Conservation (phyloP, 805 yeast species). For the Monosporozyma solicola region DNA sequence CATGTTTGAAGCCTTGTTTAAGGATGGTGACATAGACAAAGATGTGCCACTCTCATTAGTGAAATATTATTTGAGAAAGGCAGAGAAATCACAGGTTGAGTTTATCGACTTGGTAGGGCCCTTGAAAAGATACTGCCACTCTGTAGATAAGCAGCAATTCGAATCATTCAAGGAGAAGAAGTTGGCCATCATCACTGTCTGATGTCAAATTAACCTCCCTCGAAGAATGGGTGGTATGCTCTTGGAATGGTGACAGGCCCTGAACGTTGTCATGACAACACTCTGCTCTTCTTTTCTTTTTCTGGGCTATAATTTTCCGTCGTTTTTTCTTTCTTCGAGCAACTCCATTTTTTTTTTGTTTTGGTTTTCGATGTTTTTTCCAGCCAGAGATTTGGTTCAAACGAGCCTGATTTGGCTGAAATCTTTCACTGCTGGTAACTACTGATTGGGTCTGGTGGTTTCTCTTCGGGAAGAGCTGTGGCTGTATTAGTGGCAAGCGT, state of each 20-base stretch:
- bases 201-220: not conserved
- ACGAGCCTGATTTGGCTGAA: not conserved
- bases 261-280: not conserved
- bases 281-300: not conserved
- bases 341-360: not conserved
- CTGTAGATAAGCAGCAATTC: slow-evolving; percentile 3
- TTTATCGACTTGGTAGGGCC: slow-evolving; percentile 8
- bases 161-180: not conserved
- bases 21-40: slow-evolving; percentile 12
- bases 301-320: not conserved
- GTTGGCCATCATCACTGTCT: slow-evolving; percentile 5
- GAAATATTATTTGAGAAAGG: slow-evolving; percentile 39
- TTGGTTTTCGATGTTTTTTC: not conserved
- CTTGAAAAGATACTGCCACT: slow-evolving; percentile 10
- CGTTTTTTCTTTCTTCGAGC: not conserved
- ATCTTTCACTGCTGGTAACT: not conserved
- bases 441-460: not conserved
- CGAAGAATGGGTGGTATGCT: too few relatives aligned
- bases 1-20: slow-evolving; percentile 8
- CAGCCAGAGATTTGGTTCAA: not conserved
- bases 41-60: slow-evolving; percentile 25
- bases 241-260: not conserved
- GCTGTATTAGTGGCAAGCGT: not conserved
- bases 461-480: not conserved
- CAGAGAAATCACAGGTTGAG: slow-evolving; percentile 34